Conservation (phyloP, 192 early-diverging fungal species). For the Gonapodya prolifera region DNA sequence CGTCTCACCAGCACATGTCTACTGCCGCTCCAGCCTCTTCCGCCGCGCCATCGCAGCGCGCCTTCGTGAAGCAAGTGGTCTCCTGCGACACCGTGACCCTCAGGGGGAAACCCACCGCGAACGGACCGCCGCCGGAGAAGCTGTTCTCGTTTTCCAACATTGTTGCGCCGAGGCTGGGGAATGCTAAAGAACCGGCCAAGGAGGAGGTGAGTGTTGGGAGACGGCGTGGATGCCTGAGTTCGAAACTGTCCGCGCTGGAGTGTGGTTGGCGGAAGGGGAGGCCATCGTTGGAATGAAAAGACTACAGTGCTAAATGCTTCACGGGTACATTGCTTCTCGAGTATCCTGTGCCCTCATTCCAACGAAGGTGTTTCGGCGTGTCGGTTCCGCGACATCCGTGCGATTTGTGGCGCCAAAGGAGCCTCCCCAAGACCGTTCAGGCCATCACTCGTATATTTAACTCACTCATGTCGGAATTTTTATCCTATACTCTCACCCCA, state of each 20-base stretch:
- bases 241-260: background rate
- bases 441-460: background rate
- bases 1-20: too few species aligned
- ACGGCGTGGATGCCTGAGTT: background rate
- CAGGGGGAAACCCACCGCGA: constrained; percentile 58
- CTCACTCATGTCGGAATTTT: constrained; percentile 3
- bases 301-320: too few species aligned
- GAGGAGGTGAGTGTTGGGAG: constrained; percentile 62
- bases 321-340: too few species aligned
- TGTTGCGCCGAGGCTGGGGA: constrained; percentile 71
- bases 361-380: constrained; percentile 1
- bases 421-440: background rate
- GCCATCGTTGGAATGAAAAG: too few species aligned
- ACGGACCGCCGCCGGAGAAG: constrained; percentile 75
- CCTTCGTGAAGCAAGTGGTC: constrained; percentile 75
- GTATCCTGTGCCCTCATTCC: too few species aligned
- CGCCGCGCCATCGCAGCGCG: constrained; percentile 18
- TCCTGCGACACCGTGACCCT: constrained; percentile 89
- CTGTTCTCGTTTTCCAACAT: constrained; percentile 71
- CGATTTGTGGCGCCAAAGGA: background rate
- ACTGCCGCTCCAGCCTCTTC: too few species aligned
- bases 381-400: background rate
- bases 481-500: constrained; percentile 11
- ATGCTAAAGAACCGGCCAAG: constrained; percentile 50
- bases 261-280: too few species aligned